Evolutionary conservation across 352 stramenopile genomes (phyloP), one percentile per base, ranked within the genome.

Genomic region (Hyphochytrium catenoides): DNA sequence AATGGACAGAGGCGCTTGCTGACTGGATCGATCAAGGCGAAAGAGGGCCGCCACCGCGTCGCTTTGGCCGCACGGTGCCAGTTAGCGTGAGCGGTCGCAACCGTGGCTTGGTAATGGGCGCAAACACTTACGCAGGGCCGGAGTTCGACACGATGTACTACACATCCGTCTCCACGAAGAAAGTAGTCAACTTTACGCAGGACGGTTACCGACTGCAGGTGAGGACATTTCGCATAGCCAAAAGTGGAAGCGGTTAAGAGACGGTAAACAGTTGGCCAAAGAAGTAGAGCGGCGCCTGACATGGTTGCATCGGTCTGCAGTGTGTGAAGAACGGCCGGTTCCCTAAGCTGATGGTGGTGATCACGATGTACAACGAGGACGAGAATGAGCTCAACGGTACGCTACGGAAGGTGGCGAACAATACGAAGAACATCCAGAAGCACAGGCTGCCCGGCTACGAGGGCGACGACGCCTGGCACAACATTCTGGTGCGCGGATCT

Each of bases 361-460:
- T 83, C 46, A 83, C 65, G 18, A 76, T 79, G 52, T 83, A 73
- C 50, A 83, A 83, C 41, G 68, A 83, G 51, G 50, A 48, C 0
- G 61, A 60, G 3, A 46, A 59, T 21, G 56, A 78, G 36, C 49
- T 83, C 2, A 68, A 72, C 34, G 52, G 46, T 4, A 78, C 69
- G 31, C 47, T 83, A 4, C 59, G 66, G 38, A 83, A 81, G 47
- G 48, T 83, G 1, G 58, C 59, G 32, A 81, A 78, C 54, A 83
- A 83, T 41, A 56, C 81, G 41, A 46, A 51, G 11, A 78, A 73
- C 46, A 34, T 83, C 2, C 52, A 56, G 22, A 50, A 79, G 18
- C 52, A 27, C 26, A 43, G 36, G 16, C 21, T 43, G 16, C 36
- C 47, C 20, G 35, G 48, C 0, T 84, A 70, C 47, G 49, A 39